These are phyloP conservation scores for Coemansia guatemalensis DNA, from an alignment of 192 early-diverging fungal genomes.

Conservation along the genomic window DNA sequence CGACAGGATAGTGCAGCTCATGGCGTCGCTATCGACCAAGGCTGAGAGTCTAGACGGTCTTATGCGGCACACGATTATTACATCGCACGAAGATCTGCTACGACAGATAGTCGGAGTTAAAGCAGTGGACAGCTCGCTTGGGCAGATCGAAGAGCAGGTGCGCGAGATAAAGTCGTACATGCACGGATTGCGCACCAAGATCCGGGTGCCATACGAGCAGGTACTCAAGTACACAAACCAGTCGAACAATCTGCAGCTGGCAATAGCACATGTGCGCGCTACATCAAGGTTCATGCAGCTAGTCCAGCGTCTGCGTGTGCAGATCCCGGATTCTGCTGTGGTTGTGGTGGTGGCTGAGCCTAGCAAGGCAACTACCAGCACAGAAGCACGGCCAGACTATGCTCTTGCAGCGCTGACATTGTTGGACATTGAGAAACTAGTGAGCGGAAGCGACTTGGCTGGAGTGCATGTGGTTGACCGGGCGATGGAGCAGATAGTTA, in stretches of 20 bases:
- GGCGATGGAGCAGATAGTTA: constrained; percentile 8
- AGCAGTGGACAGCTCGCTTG: constrained; percentile 25
- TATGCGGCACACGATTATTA: constrained; percentile 14
- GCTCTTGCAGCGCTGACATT: constrained; percentile 41
- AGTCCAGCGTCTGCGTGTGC: constrained; percentile 21
- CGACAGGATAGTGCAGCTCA: constrained; percentile 12
- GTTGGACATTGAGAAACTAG: constrained; percentile 29
- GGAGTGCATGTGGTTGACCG: constrained; percentile 31
- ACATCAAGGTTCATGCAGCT: constrained; percentile 37
- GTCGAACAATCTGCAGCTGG: constrained; percentile 31
- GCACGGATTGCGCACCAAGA: constrained; percentile 33
- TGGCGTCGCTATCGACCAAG: constrained; percentile 10
- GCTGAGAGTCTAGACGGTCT: constrained; percentile 25
- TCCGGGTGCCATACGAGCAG: constrained; percentile 46
- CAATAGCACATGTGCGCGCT: constrained; percentile 14
- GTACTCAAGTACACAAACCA: constrained; percentile 17
- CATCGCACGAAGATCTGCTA: constrained; percentile 23
- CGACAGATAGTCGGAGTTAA: constrained; percentile 31
- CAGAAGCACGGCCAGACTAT: constrained; percentile 10
- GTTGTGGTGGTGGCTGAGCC: too few relatives aligned
- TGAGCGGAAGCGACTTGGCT: constrained; percentile 7
- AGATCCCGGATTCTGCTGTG: constrained; percentile 13
- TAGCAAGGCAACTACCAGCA: background rate
- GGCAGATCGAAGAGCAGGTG: constrained; percentile 37
- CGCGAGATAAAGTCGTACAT: constrained; percentile 37